Percentiles rank a stretch among this genome's conserved stretches.
These are phyloP conservation scores for Irpex rosettiformis DNA, from an alignment of 1,284 basidiomycete species.

Conservation along the genomic window DNA sequence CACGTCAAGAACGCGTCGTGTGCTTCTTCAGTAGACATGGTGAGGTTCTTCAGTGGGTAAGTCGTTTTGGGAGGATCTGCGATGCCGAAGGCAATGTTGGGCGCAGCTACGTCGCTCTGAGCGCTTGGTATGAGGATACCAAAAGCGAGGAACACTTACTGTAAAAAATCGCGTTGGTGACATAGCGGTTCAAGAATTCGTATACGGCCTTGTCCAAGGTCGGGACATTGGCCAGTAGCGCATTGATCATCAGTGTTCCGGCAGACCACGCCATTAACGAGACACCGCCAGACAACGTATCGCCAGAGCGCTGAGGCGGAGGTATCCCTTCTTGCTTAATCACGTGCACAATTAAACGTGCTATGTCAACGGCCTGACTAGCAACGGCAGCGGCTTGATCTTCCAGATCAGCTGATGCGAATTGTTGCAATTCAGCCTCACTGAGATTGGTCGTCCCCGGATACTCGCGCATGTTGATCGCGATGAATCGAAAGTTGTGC, in stretches of 20 bases:
- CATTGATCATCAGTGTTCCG: neutral
- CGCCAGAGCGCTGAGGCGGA: neutral
- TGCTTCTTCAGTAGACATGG: neutral
- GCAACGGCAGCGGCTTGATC: neutral
- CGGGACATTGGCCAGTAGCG: neutral
- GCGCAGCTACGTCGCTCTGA: neutral
- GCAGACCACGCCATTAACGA: neutral
- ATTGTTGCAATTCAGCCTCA: neutral
- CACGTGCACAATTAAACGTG: neutral
- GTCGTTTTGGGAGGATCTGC: neutral
- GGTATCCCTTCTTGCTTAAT: neutral
- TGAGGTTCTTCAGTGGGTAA: neutral
- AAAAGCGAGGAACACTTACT: neutral
- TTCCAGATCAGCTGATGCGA: neutral
- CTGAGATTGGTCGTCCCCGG: constrained; percentile 10
- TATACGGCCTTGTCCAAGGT: neutral
- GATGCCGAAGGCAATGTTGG: neutral
- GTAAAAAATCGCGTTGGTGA: neutral
- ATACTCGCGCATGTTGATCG: constrained; percentile 15
- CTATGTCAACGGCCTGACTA: neutral
- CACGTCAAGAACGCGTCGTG: neutral
- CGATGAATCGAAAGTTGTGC: constrained; percentile 9
- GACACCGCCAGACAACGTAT: neutral
- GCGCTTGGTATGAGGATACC: neutral
- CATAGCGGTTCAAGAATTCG: neutral